Percentiles rank a stretch among this genome's conserved stretches.
Evolutionary conservation across 2,329 filamentous ascomycete genomes (phyloP).

Genomic region (Exophiala oligosperma): DNA sequence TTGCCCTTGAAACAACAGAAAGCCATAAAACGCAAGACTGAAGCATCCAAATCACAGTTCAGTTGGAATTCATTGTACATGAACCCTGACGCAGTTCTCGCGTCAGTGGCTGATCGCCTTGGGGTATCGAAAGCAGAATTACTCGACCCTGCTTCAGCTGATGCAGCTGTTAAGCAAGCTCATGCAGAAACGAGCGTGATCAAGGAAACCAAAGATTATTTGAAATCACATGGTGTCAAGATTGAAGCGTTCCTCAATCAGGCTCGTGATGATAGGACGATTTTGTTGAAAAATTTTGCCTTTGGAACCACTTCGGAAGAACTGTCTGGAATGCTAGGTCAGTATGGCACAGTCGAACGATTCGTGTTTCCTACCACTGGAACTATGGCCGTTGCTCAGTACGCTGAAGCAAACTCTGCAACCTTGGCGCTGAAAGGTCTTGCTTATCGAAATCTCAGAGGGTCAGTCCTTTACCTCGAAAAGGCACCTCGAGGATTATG

Average conservation of each 20-base stretch:
- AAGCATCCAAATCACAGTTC: constrained; percentile 76
- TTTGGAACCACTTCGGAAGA: constrained; percentile 79
- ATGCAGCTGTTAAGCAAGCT: constrained; percentile 93
- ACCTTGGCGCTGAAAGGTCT: constrained; percentile 80
- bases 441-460: constrained; percentile 87
- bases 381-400: constrained; percentile 92
- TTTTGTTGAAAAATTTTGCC: constrained; percentile 93
- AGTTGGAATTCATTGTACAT: constrained; percentile 99
- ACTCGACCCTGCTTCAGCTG: constrained; percentile 90
- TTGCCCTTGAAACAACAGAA: constrained; percentile 93
- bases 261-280: constrained; percentile 79
- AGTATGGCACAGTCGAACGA: constrained; percentile 76
- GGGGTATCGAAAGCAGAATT: constrained; percentile 89
- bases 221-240: constrained; percentile 83
- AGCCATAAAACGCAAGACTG: constrained; percentile 79
- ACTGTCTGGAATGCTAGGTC: constrained; percentile 76
- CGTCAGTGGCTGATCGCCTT: constrained; percentile 80
- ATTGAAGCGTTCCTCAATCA: constrained; percentile 85
- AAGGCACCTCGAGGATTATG: constrained; percentile 88
- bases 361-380: constrained; percentile 91
- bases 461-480: constrained; percentile 88
- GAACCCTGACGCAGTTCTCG: constrained; percentile 88
- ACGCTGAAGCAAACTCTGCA: constrained; percentile 73
- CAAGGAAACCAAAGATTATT: constrained; percentile 93
- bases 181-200: constrained; percentile 96